Base-by-base conservation (phyloP, 2,329 filamentous ascomycete species). In the Clonostachys rhizophaga region DNA sequence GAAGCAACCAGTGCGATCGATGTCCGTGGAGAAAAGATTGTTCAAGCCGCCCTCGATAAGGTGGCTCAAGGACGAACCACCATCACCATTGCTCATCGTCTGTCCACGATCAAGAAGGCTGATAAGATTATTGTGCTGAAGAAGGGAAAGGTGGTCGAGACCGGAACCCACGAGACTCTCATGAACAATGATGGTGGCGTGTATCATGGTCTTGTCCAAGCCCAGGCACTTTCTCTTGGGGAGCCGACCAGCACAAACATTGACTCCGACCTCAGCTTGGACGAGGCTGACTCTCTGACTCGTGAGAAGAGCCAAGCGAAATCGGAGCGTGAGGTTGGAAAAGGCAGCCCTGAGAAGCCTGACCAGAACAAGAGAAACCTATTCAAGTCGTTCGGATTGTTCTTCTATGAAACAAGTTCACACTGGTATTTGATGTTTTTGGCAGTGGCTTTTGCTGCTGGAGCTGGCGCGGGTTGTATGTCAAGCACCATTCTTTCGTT, bases 91-190 rank as follows among this genome's bases (percentile, higher is more conserved):
- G 87, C 88, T 2, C 86, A 91, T 63, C 74, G 86, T 5, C 70
- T 91, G 4, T 87, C 84, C 0, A 91, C 87, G 0, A 87, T 90
- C 56, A 85, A 83, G 61, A 81, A 86, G 52, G 89, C 89, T 5
- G 86, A 95, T 58, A 80, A 83, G 36, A 95, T 95, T 46, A 71
- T 91, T 8, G 89, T 95, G 1, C 65, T 95, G 46, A 76, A 85
- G 43, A 79, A 85, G 54, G 90, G 90, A 3, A 67, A 75, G 45
- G 79, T 90, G 0, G 75, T 86, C 9, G 89, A 95, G 62, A 71
- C 84, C 54, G 90, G 90, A 0, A 89, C 79, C 0, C 90, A 95
- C 53, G 80, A 89, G 7, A 77, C 81, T 40, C 75, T 95, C 1
- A 70, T 95, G 2, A 62, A 71, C 4, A 66, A 75, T 36, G 71